Base-by-base conservation (phyloP, 208 protist genomes). In the Trypanosoma theileri region DNA sequence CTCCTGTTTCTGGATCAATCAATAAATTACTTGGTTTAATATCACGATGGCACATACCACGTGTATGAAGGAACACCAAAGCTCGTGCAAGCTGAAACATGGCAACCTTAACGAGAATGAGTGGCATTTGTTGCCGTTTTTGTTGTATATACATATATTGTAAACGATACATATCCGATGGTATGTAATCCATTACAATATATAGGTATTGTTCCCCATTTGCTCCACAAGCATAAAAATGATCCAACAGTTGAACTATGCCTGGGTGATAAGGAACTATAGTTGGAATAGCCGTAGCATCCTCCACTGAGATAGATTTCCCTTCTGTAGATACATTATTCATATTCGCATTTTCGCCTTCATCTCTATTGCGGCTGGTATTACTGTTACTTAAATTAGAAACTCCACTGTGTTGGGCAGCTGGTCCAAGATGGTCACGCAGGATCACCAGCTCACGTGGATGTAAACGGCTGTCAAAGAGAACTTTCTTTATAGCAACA, bases 121-220 rank as follows among this genome's bases (percentile, higher is more conserved):
- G 50, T 12, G 97, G 97, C 56, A 99, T 78, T 16, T 51, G 53
- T 71, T 93, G 76, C 69, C 94, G 88, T 14, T 71, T 54, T 28
- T 59, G 52, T 60, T 26, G 67, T 68, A 82, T 97, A 79, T 97
- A 99, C 64, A 95, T 79, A 44, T 89, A 75, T n/a, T 91, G 82
- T 17, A 99, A 68, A n/a, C 84, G 77, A 63, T 96, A 93, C 4
- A 99, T 77, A 59, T 99, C 99, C 41, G 98, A 85, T 1, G 99
- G 99, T 0, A 99, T 77, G 83, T 98, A 99, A 62, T 99, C 97
- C 81, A 99, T 92, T 13, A 99, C 98, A 17, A 99, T 81, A 83
- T 99, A 98, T 6, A 99, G 83, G 71, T 99, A 99, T 14, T 98
- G 64, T 60, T 99, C 97, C 24, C 98, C 90, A 21, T 94, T 55